Percentiles rank a stretch among this genome's conserved stretches.
phyloP scores from a whole-genome alignment of 208 protist genomes.

The Acanthamoeba sp. region DNA sequence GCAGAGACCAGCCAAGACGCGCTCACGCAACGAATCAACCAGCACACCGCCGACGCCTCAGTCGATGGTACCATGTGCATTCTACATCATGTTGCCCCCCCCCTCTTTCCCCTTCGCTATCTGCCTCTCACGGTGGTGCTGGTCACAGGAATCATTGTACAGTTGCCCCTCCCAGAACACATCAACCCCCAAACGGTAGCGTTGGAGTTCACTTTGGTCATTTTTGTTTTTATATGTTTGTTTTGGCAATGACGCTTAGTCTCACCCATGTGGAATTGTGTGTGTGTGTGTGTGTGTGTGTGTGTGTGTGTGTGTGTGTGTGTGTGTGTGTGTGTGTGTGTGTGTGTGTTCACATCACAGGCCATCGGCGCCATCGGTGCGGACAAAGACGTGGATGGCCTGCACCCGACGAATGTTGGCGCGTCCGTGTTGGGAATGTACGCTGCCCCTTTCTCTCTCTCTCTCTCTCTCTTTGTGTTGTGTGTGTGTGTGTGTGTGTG shows the following conservation, averaged over 20 bases:
- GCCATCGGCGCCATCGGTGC: constrained; percentile 72
- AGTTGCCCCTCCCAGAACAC: constrained; percentile 97
- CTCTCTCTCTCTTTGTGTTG: too few species aligned
- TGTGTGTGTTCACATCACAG: not conserved
- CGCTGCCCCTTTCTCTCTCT: constrained; percentile 77
- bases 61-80: constrained; percentile 90
- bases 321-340: not conserved
- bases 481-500: too few species aligned
- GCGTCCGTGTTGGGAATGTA: constrained; percentile 92
- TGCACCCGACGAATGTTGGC: constrained; percentile 96
- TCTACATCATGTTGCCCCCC: too few species aligned
- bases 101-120: not conserved
- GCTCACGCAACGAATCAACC: constrained; percentile 46
- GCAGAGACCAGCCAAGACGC: constrained; percentile 70
- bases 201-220: not conserved
- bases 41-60: constrained; percentile 86
- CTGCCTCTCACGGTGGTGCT: not conserved
- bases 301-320: not conserved
- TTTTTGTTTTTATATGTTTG: too few species aligned
- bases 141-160: constrained; percentile 94
- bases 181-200: constrained; percentile 89
- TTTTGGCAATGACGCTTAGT: too few species aligned
- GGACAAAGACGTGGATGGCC: constrained; percentile 95
- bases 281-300: too few species aligned
- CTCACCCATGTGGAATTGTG: too few species aligned